Evolutionary conservation across 805 yeast genomes (phyloP), one percentile per base, ranked within the genome.

Genomic region (Candida verbasci): DNA sequence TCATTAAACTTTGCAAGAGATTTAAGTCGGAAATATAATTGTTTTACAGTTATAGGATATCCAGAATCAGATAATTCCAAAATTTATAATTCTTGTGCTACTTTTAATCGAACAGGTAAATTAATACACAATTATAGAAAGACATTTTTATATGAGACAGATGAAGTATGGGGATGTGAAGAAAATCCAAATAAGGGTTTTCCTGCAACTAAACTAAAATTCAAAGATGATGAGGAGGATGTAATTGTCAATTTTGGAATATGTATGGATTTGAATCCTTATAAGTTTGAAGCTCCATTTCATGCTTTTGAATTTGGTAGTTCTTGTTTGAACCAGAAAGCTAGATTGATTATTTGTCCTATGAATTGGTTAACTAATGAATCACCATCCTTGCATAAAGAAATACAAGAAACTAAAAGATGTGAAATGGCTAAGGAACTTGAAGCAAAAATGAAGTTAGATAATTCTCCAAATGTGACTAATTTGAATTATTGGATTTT

Each of bases 241-340:
- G 41, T 58, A 9, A 43, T 44, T 2, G 62, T 82, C 1, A 70
- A 80, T 23, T 67, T 89, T 37, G 97, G 96, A 0, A 87, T 89
- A 5, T 89, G 97, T 55, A 89, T 89, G 97, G 97, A 89, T 60
- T 57, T 89, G 43, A 88, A 86, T 54, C 96, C 96, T 0, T 83
- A 85, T 55, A 70, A 84, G 53, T 89, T 89, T 55, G 66, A 74
- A 44, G 87, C 95, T 1, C 88, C 94, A 1, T 88, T 86, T 58
- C 65, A 71, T 24, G 69, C 65, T 17, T 86, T 74, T 52, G 97
- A 89, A 56, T 86, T 84, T 56, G 71, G 89, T 0, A 54, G 58
- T 20, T 66, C 68, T 35, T 78, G 84, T 40, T 52, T 62, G 15
- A 47, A 57, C 0, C 68, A 77, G 29, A 49, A 64, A 9, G 74